Evolutionary conservation across 257 asterid species (phyloP).

Genomic region (Scutellaria baicalensis): DNA sequence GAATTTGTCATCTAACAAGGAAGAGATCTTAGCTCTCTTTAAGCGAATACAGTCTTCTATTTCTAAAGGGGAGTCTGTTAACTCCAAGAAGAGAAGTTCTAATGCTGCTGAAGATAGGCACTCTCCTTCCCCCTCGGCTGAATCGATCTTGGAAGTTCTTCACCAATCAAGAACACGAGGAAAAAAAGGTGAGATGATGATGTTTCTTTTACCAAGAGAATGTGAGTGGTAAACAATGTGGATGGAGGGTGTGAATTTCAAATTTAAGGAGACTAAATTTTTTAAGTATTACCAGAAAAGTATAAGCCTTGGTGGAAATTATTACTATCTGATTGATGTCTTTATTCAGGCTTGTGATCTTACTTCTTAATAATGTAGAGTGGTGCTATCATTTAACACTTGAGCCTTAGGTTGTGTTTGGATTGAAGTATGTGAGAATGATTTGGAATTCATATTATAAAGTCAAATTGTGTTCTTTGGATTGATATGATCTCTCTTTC

Average conservation of each 20-base stretch:
- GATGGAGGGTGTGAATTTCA: neutral
- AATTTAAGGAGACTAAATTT: neutral
- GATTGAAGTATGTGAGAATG: too few relatives aligned
- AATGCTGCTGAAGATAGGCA: constrained; percentile 29
- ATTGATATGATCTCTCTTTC: too few relatives aligned
- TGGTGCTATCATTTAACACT: too few relatives aligned
- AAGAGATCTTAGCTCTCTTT: constrained; percentile 69
- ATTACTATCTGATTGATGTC: neutral
- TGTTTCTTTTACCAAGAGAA: neutral
- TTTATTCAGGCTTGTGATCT: too few relatives aligned
- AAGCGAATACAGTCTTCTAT: constrained; percentile 60
- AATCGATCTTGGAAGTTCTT: constrained; percentile 53
- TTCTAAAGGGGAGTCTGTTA: constrained; percentile 37
- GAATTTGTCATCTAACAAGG: constrained; percentile 40
- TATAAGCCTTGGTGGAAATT: neutral
- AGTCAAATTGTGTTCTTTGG: too few relatives aligned
- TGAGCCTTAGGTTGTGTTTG: too few relatives aligned
- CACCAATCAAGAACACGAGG: constrained; percentile 38
- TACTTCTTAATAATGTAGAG: too few relatives aligned
- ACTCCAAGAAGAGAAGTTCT: constrained; percentile 34
- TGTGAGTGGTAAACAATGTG: neutral
- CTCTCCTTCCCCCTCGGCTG: constrained; percentile 39
- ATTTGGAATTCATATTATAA: too few relatives aligned
- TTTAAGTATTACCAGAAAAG: neutral
- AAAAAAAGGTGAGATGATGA: constrained; percentile 37